Base-by-base conservation (phyloP, 768 basidiomycete genomes). In the Podaxis sp. region DNA sequence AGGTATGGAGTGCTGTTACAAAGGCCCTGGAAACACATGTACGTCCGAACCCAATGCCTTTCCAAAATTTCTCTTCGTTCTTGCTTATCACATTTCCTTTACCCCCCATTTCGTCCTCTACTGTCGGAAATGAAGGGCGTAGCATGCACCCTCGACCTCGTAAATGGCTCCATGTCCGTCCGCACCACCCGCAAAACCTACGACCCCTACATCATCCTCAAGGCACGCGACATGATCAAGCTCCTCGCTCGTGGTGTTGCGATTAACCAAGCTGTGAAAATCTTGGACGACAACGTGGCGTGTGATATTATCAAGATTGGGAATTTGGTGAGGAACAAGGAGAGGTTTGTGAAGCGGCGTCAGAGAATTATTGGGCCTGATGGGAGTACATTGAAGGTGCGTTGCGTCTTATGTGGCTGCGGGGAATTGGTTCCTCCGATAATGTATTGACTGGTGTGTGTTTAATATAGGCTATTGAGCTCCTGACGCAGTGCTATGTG, bases 271-370 rank as follows among this genome's bases (percentile, higher is more conserved):
- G 96, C 95, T 0, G 84, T 91, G 58, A 95, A 95, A 73, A 87
- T 98, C 49, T 77, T 99, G 59, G 89, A 97, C 63, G 97, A 99
- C 73, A 83, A 83, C 52, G 82, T 91, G 22, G 92, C 95, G 2
- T 97, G 95, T 74, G 97, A 99, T 74, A 96, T 99, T 66, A 98
- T 99, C 73, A 98, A 99, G 77, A 98, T 99, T 65, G 96, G 97
- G 15, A 96, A 84, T 68, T 73, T 96, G 57, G 92, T 99, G 17
- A 80, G 95, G 68, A 99, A 98, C 75, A 98, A 96, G 74, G 97
- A 99, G 65, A 81, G 96, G 36, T 99, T 96, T 70, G 96, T 97
- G 65, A 99, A 99, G 77, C 79, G 97, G 66, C 80, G 97, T 66
- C 96, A 99, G 76, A 84, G 97, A 64, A 96, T 99, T 58, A 95